Conservation (phyloP, 1,284 basidiomycete genomes). For the Lentinula novae-zelandiae region DNA sequence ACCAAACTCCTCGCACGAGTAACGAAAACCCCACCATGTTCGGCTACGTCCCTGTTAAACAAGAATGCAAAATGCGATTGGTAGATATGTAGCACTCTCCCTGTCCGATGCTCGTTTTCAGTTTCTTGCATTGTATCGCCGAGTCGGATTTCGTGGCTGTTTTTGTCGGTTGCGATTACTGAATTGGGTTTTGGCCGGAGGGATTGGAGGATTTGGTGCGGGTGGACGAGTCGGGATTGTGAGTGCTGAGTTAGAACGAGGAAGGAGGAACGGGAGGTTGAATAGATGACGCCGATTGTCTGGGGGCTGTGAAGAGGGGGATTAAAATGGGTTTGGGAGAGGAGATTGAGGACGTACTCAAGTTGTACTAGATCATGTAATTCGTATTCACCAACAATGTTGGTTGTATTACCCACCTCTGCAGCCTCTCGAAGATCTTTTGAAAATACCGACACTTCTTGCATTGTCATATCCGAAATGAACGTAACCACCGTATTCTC, state of each 20-base stretch:
- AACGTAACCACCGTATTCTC: conserved; percentile 91
- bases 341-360: conserved; percentile 58
- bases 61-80: conserved; percentile 95
- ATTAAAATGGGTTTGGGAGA: conserved; percentile 12
- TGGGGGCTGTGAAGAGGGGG: conserved; percentile 54
- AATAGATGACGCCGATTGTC: conserved; percentile 96
- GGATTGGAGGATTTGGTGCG: conserved; percentile 79
- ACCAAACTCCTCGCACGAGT: conserved; percentile 76
- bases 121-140: conserved; percentile 95
- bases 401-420: conserved; percentile 89
- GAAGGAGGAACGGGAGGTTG: conserved; percentile 94
- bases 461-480: conserved; percentile 95
- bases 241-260: conserved; percentile 95
- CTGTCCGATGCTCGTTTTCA: conserved; percentile 90
- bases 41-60: conserved; percentile 85
- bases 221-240: conserved; percentile 84
- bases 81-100: conserved; percentile 91
- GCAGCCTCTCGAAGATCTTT: conserved; percentile 98
- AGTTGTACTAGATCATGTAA: conserved; percentile 96
- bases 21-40: conserved; percentile 95
- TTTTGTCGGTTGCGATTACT: conserved; percentile 87
- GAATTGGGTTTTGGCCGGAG: conserved; percentile 75
- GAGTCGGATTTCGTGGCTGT: conserved; percentile 79
- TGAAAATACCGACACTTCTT: conserved; percentile 95
- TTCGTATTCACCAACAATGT: conserved; percentile 90